These are phyloP conservation scores for Ichthyophthirius multifiliis DNA, from an alignment of 169 alveolate genomes.

Conservation along the genomic window DNA sequence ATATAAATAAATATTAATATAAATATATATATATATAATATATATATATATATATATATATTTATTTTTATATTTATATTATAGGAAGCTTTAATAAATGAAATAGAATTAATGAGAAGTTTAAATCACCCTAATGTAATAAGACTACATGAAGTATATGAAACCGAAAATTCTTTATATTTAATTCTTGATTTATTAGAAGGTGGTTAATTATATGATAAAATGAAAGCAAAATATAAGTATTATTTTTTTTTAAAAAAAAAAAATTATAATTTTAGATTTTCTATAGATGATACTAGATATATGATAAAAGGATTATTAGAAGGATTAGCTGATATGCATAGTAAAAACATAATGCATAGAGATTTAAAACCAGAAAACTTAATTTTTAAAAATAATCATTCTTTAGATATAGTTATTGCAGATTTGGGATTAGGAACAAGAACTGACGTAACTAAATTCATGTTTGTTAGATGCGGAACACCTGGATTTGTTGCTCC, in stretches of 20 bases:
- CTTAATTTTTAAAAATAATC: slow-evolving; percentile 18
- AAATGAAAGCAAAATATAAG: slow-evolving; percentile 54
- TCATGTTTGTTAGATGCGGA: slow-evolving; percentile 32
- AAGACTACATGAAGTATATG: slow-evolving; percentile 76
- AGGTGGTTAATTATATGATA: slow-evolving; percentile 73
- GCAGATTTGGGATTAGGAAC: slow-evolving; percentile 43
- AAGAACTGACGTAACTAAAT: slow-evolving; percentile 2
- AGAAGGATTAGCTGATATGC: slow-evolving; percentile 25
- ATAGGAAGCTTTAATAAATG: slow-evolving; percentile 29
- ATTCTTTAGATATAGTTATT: slow-evolving; percentile 13
- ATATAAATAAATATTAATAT: too few species aligned
- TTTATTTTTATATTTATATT: neutral
- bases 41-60: neutral
- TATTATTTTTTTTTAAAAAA: neutral
- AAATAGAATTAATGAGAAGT: slow-evolving; percentile 40
- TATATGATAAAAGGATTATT: neutral
- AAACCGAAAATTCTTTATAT: slow-evolving; percentile 71
- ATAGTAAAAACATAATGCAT: slow-evolving; percentile 23
- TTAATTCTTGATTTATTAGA: slow-evolving; percentile 64
- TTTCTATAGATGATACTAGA: neutral
- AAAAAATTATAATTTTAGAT: neutral
- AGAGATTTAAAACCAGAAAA: slow-evolving; percentile 49
- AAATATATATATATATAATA: too few species aligned
- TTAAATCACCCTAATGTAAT: slow-evolving; percentile 47
- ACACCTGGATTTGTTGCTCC: slow-evolving; percentile 56